Conservation (phyloP, 805 yeast species). For the Cyberlindnera maclurae region DNA sequence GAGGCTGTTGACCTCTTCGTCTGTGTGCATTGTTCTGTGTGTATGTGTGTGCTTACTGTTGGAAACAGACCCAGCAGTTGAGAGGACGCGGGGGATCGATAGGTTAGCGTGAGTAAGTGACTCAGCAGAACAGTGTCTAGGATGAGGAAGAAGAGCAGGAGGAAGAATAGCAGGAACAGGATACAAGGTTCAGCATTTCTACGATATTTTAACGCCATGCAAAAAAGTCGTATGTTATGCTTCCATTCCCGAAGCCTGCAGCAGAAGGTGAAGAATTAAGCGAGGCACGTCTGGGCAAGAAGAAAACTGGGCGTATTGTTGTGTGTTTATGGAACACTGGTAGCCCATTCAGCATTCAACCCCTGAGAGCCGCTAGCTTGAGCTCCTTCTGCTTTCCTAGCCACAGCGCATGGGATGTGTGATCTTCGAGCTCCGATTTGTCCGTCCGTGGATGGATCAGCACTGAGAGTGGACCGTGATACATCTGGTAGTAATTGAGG, state of each 20-base stretch:
- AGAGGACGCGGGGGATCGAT: neutral
- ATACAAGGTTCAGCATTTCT: neutral
- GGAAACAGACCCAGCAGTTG: neutral
- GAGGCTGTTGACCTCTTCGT: constrained; percentile 1
- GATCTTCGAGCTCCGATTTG: constrained; percentile 35
- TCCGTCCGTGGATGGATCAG: constrained; percentile 47
- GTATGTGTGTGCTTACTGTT: neutral
- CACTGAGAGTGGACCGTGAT: constrained; percentile 46
- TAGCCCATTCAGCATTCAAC: too few species aligned
- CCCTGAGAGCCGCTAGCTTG: constrained; percentile 12
- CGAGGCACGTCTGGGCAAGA: neutral
- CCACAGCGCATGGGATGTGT: constrained; percentile 52
- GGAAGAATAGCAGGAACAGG: too few species aligned
- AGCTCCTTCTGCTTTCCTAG: constrained; percentile 36
- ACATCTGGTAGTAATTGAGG: constrained; percentile 44
- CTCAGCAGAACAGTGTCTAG: too few species aligned
- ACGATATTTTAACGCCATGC: neutral
- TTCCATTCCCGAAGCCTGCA: neutral
- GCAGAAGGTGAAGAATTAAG: neutral
- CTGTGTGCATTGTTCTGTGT: neutral
- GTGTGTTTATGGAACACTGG: neutral
- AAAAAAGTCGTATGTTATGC: neutral
- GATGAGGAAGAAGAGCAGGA: too few species aligned
- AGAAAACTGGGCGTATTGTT: neutral
- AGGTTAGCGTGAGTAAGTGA: neutral